These are phyloP conservation scores for Collybiopsis luxurians DNA, from an alignment of 768 basidiomycete species.

Conservation along the genomic window DNA sequence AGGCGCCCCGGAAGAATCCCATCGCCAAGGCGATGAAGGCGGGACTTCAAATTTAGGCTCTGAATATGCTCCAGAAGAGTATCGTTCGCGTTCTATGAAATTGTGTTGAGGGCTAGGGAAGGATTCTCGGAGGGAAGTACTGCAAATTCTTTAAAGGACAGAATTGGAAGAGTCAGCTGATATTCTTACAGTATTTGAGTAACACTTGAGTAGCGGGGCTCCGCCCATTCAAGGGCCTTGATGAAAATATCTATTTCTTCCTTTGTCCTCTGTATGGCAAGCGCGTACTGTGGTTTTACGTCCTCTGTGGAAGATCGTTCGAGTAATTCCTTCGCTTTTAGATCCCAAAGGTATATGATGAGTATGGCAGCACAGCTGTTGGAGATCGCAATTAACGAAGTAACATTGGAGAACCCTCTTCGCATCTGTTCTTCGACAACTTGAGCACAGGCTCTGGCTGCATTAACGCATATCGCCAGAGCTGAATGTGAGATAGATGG, in stretches of 20 bases:
- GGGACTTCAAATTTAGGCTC: not conserved
- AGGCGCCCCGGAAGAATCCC: not conserved
- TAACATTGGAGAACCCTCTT: constrained; percentile 41
- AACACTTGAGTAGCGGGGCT: constrained; percentile 33
- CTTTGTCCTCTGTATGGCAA: constrained; percentile 32
- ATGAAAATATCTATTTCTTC: constrained; percentile 40
- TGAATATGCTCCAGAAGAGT: not conserved
- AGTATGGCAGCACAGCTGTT: constrained; percentile 52
- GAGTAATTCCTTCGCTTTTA: constrained; percentile 43
- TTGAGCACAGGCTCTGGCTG: constrained; percentile 57
- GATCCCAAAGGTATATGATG: constrained; percentile 56
- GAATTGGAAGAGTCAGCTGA: not conserved
- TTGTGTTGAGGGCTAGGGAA: not conserved
- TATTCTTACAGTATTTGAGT: constrained; percentile 29
- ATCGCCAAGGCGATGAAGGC: not conserved
- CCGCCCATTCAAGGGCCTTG: constrained; percentile 35
- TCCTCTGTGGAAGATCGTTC: constrained; percentile 27
- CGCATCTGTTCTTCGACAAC: constrained; percentile 54
- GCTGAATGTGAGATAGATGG: constrained; percentile 37
- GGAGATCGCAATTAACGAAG: constrained; percentile 40
- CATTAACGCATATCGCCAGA: constrained; percentile 55
- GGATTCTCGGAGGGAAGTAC: constrained; percentile 6
- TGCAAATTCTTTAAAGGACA: not conserved
- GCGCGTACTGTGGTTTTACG: constrained; percentile 29
- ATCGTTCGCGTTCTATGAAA: not conserved